Conservation (phyloP, 2,329 filamentous ascomycete genomes). For the Parasarocladium wereldwijsianum region DNA sequence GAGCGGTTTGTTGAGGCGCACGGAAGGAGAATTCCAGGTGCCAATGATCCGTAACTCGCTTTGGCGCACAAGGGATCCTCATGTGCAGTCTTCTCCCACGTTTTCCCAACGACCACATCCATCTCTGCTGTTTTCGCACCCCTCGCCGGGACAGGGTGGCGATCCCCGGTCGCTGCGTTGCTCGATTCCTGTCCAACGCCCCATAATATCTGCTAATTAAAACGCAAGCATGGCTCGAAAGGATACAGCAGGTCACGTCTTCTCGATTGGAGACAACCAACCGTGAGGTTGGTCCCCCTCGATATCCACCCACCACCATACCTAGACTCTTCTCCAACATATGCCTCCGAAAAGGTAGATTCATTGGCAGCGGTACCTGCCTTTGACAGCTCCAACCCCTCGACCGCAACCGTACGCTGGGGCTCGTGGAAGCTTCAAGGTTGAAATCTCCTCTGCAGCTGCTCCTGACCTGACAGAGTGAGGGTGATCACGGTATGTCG, state of each 20-base stretch:
- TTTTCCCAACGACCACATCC: no score
- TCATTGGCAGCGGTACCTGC: slow-evolving; percentile 3
- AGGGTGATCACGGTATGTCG: slow-evolving; percentile 3
- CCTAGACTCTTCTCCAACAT: slow-evolving; percentile 1
- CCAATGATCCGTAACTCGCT: no score
- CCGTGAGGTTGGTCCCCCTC: slow-evolving; percentile 1
- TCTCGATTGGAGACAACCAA: slow-evolving; percentile 1
- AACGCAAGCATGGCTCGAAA: slow-evolving; percentile 3
- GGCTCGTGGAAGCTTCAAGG: no score
- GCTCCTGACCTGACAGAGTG: no score
- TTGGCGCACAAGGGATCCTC: no score
- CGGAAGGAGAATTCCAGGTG: no score
- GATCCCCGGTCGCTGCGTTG: slow-evolving; percentile 2
- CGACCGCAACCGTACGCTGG: no score
- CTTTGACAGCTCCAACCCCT: no score
- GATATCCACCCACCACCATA: neutral
- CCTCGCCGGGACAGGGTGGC: slow-evolving; percentile 4
- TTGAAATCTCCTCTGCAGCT: no score
- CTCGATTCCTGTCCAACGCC: slow-evolving; percentile 2
- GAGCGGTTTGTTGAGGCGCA: no score
- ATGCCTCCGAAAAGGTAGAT: slow-evolving; percentile 3
- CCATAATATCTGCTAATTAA: slow-evolving; percentile 4
- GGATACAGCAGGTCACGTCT: slow-evolving; percentile 3
- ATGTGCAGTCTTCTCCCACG: no score
- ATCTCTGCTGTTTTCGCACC: no score